phyloP scores from a whole-genome alignment of 1,284 basidiomycete species.

The Sphagnurus paluster region DNA sequence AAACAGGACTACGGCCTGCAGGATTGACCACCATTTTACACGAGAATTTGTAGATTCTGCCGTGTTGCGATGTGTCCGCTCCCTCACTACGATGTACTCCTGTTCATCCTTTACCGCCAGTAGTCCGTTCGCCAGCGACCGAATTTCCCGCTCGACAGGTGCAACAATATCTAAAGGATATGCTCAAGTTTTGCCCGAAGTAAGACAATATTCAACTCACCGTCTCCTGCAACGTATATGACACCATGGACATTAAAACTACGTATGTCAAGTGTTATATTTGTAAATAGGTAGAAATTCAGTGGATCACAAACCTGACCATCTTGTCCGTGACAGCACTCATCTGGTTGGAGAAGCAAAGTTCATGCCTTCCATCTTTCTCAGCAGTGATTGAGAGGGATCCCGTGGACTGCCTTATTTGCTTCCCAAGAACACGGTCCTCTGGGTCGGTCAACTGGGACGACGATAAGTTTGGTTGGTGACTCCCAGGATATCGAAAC shows the following conservation, averaged over 20 bases:
- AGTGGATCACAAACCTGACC: slow-evolving; percentile 65
- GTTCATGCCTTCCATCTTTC: slow-evolving; percentile 86
- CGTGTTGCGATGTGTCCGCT: slow-evolving; percentile 91
- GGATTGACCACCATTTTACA: slow-evolving; percentile 98
- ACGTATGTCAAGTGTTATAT: slow-evolving; percentile 13
- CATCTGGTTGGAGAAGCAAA: slow-evolving; percentile 99
- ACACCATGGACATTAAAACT: slow-evolving; percentile 99
- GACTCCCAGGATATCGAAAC: slow-evolving; percentile 21
- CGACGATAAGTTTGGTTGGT: slow-evolving; percentile 6
- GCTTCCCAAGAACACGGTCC: slow-evolving; percentile 68
- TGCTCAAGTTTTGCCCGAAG: slow-evolving; percentile 16
- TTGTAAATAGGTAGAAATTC: neutral
- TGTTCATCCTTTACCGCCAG: slow-evolving; percentile 97
- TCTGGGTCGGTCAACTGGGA: slow-evolving; percentile 79
- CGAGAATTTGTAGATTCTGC: slow-evolving; percentile 94
- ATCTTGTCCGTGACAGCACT: slow-evolving; percentile 93
- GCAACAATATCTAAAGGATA: slow-evolving; percentile 67
- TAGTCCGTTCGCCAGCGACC: slow-evolving; percentile 82
- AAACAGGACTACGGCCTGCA: slow-evolving; percentile 87
- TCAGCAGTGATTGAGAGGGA: slow-evolving; percentile 87
- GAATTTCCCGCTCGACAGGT: slow-evolving; percentile 95
- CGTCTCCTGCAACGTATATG: slow-evolving; percentile 88
- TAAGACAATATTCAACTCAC: slow-evolving; percentile 35
- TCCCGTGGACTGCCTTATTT: slow-evolving; percentile 87
- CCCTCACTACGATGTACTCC: slow-evolving; percentile 96